Evolutionary conservation across 495 filamentous ascomycete genomes (phyloP).

Genomic region (Penicillium chermesinum): DNA sequence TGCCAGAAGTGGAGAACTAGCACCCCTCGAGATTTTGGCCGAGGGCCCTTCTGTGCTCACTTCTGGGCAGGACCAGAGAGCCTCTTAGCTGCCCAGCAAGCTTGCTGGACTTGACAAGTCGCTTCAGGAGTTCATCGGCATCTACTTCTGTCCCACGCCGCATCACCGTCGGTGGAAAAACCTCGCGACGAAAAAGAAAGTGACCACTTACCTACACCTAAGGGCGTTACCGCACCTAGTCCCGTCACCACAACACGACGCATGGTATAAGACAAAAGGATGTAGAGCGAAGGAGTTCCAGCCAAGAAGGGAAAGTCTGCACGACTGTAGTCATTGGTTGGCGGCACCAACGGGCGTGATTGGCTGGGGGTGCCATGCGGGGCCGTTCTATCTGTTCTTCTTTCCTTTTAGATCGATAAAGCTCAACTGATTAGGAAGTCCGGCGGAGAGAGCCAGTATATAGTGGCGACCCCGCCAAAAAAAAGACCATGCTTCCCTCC

Average conservation of each 20-base stretch:
- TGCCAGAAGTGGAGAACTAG: slow-evolving; percentile 18
- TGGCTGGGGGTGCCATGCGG: slow-evolving; percentile 12
- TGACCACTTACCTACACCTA: slow-evolving; percentile 64
- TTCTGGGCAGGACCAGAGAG: slow-evolving; percentile 10
- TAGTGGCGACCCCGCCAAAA: not conserved
- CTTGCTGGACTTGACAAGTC: too few relatives aligned
- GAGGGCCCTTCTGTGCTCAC: not conserved
- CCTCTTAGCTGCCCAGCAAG: too few relatives aligned
- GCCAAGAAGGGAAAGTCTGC: slow-evolving; percentile 46
- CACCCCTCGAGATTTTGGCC: slow-evolving; percentile 3
- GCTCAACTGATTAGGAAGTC: slow-evolving; percentile 17
- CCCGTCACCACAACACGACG: slow-evolving; percentile 94
- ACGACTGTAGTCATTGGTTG: slow-evolving; percentile 28
- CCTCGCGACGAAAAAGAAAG: not conserved
- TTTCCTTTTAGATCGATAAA: slow-evolving; percentile 21
- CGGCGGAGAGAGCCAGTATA: slow-evolving; percentile 13
- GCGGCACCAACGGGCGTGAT: not conserved
- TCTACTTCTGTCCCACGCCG: not conserved
- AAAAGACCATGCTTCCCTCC: slow-evolving; percentile 12
- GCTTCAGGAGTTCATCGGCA: not conserved
- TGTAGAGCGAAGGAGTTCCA: slow-evolving; percentile 7
- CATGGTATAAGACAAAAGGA: slow-evolving; percentile 51
- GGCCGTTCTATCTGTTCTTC: slow-evolving; percentile 19
- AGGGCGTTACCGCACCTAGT: slow-evolving; percentile 84
- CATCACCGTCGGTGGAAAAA: not conserved